Conservation (phyloP, 345 rosid genomes). For the Carallia pectinifolia region DNA sequence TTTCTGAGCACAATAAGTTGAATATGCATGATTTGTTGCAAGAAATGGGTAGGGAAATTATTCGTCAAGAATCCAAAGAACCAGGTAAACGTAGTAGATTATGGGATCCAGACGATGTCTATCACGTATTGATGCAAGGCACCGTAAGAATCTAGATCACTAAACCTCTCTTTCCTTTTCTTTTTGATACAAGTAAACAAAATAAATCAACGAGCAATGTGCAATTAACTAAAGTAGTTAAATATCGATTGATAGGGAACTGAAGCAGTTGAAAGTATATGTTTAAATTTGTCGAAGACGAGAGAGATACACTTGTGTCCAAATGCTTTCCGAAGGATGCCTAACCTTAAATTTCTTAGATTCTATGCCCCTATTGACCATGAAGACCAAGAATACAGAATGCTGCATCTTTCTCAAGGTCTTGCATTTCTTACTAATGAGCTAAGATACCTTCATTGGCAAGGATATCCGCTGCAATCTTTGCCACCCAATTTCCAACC, state of each 20-base stretch:
- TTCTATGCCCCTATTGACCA: background rate
- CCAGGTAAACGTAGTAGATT: constrained; percentile 20
- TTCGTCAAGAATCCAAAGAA: constrained; percentile 14
- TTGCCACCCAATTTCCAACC: constrained; percentile 12
- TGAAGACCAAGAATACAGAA: constrained; percentile 11
- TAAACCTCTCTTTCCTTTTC: background rate
- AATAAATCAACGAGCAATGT: too few relatives aligned
- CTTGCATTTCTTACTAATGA: background rate
- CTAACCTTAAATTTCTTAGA: background rate
- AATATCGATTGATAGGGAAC: background rate
- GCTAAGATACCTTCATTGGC: constrained; percentile 5
- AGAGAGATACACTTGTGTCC: background rate
- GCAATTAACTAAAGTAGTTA: background rate
- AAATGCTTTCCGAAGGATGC: background rate
- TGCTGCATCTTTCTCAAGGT: background rate
- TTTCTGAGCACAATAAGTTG: background rate
- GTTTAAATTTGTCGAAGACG: background rate
- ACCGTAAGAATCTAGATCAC: background rate
- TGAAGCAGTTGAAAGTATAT: background rate
- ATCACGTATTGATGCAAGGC: constrained; percentile 4
- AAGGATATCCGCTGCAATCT: constrained; percentile 10
- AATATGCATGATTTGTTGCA: constrained; percentile 25
- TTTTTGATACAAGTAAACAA: too few relatives aligned
- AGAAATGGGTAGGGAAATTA: constrained; percentile 19
- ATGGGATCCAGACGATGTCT: constrained; percentile 15